Conservation (phyloP, 2,329 filamentous ascomycete genomes). For the Aspergillus awamori region DNA sequence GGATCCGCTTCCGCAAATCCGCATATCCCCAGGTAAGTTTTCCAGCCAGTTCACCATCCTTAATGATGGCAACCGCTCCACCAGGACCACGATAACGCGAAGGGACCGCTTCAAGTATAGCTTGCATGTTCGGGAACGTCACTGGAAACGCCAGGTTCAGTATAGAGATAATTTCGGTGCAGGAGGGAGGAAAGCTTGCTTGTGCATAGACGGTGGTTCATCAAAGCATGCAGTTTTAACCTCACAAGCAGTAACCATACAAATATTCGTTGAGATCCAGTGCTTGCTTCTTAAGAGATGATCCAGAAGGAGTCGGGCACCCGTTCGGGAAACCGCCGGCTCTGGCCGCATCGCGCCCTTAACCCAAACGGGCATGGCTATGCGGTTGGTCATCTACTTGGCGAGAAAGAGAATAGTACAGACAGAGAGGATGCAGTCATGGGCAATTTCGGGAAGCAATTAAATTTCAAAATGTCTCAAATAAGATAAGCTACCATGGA, state of each 20-base stretch:
- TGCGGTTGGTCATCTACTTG: not conserved
- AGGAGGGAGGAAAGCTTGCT: not conserved
- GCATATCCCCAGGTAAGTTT: conserved; percentile 50
- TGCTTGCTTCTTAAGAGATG: not conserved
- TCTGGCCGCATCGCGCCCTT: not conserved
- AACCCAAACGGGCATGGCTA: not conserved
- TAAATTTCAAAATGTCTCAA: too few species aligned
- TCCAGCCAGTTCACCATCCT: conserved; percentile 46
- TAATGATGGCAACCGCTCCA: conserved; percentile 46
- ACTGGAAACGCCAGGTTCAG: not conserved
- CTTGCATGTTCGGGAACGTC: conserved; percentile 7
- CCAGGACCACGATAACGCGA: conserved; percentile 43
- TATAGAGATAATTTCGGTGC: not conserved
- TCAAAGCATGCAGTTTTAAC: not conserved
- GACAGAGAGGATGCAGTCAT: too few species aligned
- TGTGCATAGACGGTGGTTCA: not conserved
- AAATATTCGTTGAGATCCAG: too few species aligned
- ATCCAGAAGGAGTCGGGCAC: not conserved
- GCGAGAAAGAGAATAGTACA: not conserved
- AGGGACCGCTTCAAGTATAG: conserved; percentile 24
- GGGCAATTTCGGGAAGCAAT: too few species aligned
- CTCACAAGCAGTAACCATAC: too few species aligned
- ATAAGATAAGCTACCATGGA: too few species aligned
- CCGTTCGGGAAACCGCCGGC: too few species aligned
- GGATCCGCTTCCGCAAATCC: conserved; percentile 43